These are phyloP conservation scores for Flaveria bidentis DNA, from an alignment of 129 eudicot species.

Conservation along the genomic window DNA sequence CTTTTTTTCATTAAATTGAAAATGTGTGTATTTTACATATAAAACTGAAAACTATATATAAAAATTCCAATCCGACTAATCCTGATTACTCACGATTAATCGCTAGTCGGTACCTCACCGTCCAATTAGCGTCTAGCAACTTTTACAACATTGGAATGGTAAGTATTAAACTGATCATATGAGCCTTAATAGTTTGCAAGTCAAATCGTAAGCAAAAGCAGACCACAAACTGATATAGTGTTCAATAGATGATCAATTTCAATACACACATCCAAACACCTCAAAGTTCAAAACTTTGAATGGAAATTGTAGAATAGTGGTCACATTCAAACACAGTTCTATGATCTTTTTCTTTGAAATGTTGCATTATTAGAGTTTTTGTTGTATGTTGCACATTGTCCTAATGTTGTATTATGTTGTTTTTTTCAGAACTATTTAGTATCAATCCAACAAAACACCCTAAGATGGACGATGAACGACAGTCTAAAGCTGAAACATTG, in stretches of 20 bases:
- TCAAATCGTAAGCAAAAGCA: background rate
- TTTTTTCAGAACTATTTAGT: background rate
- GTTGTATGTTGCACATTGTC: background rate
- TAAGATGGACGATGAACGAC: background rate
- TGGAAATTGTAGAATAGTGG: background rate
- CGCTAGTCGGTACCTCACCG: no score
- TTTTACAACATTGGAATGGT: background rate
- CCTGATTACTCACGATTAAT: no score
- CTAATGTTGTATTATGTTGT: background rate
- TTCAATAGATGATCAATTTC: background rate
- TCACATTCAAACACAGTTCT: background rate
- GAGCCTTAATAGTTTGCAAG: background rate
- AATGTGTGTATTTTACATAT: no score
- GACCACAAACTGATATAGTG: background rate
- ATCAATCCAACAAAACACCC: slow-evolving; percentile 7
- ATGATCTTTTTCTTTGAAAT: background rate
- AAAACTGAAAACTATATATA: no score
- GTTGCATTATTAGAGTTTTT: background rate
- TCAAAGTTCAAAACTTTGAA: no score
- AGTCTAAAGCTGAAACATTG: background rate
- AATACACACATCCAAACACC: background rate
- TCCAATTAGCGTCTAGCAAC: no score
- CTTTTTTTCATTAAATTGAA: no score
- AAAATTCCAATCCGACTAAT: no score
- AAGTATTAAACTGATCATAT: background rate